Conservation (phyloP, 2,329 filamentous ascomycete species). For the Bipolaris bicolor region DNA sequence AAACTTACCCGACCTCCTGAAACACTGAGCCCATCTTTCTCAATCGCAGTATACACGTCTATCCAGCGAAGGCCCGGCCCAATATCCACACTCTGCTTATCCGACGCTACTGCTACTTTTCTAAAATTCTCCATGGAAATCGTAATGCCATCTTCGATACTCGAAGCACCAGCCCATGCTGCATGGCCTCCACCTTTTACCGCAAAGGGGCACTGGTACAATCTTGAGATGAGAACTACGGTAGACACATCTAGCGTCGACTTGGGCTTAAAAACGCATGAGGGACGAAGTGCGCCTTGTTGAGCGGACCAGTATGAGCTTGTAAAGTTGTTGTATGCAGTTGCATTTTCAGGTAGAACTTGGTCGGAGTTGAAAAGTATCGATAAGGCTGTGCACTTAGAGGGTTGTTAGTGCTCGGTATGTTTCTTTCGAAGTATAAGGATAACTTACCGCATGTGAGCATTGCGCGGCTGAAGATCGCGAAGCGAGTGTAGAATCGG, state of each 20-base stretch:
- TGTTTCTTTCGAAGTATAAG: neutral
- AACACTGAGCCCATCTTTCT: conserved; percentile 29
- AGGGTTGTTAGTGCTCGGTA: neutral
- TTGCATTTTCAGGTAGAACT: conserved; percentile 7
- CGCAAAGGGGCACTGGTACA: conserved; percentile 45
- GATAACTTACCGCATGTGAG: conserved; percentile 2
- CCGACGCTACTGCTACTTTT: conserved; percentile 27
- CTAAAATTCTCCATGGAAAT: conserved; percentile 49
- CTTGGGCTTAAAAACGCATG: conserved; percentile 30
- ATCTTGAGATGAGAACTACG: conserved; percentile 18
- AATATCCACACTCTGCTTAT: conserved; percentile 28
- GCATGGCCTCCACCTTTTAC: conserved; percentile 54
- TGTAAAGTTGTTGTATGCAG: conserved; percentile 16
- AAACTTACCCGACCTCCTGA: conserved; percentile 29
- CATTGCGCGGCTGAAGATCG: neutral
- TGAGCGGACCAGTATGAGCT: conserved; percentile 33
- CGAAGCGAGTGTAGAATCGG: neutral
- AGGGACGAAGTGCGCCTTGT: conserved; percentile 27
- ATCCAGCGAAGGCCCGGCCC: conserved; percentile 41
- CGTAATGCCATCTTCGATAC: conserved; percentile 52
- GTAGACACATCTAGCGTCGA: conserved; percentile 19
- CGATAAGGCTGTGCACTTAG: conserved; percentile 24
- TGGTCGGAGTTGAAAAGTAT: conserved; percentile 21
- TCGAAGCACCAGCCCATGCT: conserved; percentile 47
- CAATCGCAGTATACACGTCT: conserved; percentile 34